Evolutionary conservation across 139 green algal genomes (phyloP), one percentile per base, ranked within the genome.

Genomic region (Limnomonas spitsbergensis): DNA sequence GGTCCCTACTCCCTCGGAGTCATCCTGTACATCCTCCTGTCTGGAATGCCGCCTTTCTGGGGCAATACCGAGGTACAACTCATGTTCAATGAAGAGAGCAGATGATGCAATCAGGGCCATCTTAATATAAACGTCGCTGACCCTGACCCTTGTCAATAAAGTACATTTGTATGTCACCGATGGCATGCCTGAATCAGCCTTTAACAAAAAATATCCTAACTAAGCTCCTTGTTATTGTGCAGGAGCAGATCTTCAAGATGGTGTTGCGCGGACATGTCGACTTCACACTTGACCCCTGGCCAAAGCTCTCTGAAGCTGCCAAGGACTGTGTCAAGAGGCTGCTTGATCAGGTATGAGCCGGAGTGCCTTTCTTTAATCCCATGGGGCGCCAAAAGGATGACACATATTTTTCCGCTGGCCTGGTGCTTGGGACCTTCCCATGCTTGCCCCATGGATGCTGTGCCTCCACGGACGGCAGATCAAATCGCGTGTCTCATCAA

Each of bases 21-120:
- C 6, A 94, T 95, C 39, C 86, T 98, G 20, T 97, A 96, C 92
- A 95, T 97, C 61, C 84, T 98, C 38, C 87, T 98, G 26, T 92
- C 85, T 1, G 94, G 94, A 1, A 81, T 95, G 61, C 90, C 93
- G n/a, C 94, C 94, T 34, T 97, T 97, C 85, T 96, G 89, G 88
- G 94, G 91, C 0, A 88, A 94, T 68, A 95, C 84, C 7, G 88
- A 95, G 85, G 82, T 56, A 37, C 79, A 75, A 53, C 93, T n/a
- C n/a, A n/a, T n/a, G n/a, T n/a, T 94, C 61, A 92, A 92, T 70
- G 83, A n/a, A n/a, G 14, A n/a, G 47, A 24, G 14, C 20, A 24
- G 47, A 24, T 61, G 24, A 61, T 61, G 24, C 20, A 14, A 24
- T n/a, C 14, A 24, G 47, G 14, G 47, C 14, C 20, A 14, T n/a